Evolutionary conservation across 2,329 filamentous ascomycete species (phyloP), one percentile per base, ranked within the genome.

Genomic region (Fusarium sp.): DNA sequence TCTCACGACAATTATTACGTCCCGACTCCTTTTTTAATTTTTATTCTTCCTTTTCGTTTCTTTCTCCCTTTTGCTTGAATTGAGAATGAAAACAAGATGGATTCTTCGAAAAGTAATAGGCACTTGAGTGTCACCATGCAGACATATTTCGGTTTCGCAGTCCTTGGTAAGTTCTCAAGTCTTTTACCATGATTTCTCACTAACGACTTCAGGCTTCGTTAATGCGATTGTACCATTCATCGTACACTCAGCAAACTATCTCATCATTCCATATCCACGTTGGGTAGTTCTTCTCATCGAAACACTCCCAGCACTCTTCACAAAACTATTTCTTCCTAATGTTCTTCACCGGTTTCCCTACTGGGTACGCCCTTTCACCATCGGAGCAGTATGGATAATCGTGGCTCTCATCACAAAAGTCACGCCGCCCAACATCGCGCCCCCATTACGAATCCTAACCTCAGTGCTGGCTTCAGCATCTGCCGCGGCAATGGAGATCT

Each of bases 351-450:
- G 72, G 34, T 59, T 75, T 6, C 77, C 76, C 8, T 78, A 74
- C 70, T 77, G 74, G 63, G 52, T 74, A 20, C 76, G 78, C 2
- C 74, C 75, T 7, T 52, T 79, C 27, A 56, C 75, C 44, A 59
- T 78, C 2, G 72, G 74, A 16, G 60, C 50, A 30, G 72, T 65
- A 46, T 81, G 79, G 78, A 66, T 77, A 49, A 50, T 77, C 30
- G 71, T 75, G 40, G 73, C 75, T 10, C 44, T 77, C 20, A 45
- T 80, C 42, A 74, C 73, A 12, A 71, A 73, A 9, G 61, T 56
- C 25, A 74, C 77, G 3, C 78, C 79, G 3, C 79, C 80, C 20
- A 80, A 81, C 47, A 78, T 81, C 8, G 63, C 75, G 1, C 77
- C 79, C 10, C 65, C 74, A 2, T 30, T 77, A 6, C 73, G 79